Percentiles rank a stretch among this genome's conserved stretches.
Evolutionary conservation across 441 rosid genomes (phyloP).

Genomic region (Bocquillonia castaneifolia): DNA sequence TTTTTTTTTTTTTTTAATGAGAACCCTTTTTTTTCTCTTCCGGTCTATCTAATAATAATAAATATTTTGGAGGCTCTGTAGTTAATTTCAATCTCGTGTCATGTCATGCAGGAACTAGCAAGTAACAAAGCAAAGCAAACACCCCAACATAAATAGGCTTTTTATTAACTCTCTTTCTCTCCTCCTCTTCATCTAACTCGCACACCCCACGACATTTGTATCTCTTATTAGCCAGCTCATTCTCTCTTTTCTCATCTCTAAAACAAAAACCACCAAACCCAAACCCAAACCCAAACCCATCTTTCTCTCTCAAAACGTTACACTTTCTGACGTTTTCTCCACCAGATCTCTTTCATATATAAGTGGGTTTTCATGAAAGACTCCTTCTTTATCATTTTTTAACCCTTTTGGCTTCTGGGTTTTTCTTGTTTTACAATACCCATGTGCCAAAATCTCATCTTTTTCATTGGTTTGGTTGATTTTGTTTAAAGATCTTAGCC

Average conservation of each 20-base stretch:
- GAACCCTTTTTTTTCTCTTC: too few species aligned
- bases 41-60: too few species aligned
- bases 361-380: conserved; percentile 32
- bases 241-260: conserved; percentile 23
- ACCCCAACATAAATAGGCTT: conserved; percentile 19
- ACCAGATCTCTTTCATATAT: conserved; percentile 70
- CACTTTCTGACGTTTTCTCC: conserved; percentile 43
- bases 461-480: conserved; percentile 12
- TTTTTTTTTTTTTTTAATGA: not conserved
- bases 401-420: conserved; percentile 21
- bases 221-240: conserved; percentile 47
- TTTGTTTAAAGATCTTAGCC: conserved; percentile 20
- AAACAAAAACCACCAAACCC: conserved; percentile 11
- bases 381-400: conserved; percentile 3
- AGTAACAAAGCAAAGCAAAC: conserved; percentile 17
- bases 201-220: conserved; percentile 37
- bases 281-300: not conserved
- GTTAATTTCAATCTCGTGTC: conserved; percentile 38
- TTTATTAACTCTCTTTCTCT: conserved; percentile 5
- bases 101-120: conserved; percentile 51
- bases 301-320: conserved; percentile 25
- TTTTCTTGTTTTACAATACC: conserved; percentile 39
- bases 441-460: conserved; percentile 30
- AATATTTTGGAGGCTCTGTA: too few species aligned
- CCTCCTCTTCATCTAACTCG: conserved; percentile 10